Percentiles rank a stretch among this genome's conserved stretches.
Conservation (phyloP, 352 stramenopile species). For the Pythium brachiatum region DNA sequence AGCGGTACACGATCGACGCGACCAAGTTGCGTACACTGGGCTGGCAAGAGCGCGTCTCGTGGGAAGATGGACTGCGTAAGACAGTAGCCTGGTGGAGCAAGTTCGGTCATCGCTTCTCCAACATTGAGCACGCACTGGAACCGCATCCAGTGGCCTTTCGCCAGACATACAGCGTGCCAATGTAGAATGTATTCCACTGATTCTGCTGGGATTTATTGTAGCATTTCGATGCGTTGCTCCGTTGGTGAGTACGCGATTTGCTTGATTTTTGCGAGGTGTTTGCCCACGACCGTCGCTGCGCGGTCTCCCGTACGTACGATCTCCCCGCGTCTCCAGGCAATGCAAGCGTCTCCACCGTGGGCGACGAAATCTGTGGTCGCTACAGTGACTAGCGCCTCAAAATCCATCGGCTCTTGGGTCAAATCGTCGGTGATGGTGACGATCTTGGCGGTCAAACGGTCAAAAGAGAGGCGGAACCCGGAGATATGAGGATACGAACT, state of each 20-base stretch:
- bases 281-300: slow-evolving; percentile 38
- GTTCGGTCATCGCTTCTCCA: slow-evolving; percentile 72
- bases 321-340: slow-evolving; percentile 58
- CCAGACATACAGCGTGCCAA: slow-evolving; percentile 49
- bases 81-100: slow-evolving; percentile 91
- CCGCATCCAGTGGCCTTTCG: slow-evolving; percentile 77
- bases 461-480: slow-evolving; percentile 42
- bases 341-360: slow-evolving; percentile 68
- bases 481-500: slow-evolving; percentile 55
- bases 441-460: slow-evolving; percentile 24
- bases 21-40: slow-evolving; percentile 89
- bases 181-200: not conserved
- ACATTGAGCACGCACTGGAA: slow-evolving; percentile 83
- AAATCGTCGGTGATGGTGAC: slow-evolving; percentile 39
- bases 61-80: slow-evolving; percentile 89
- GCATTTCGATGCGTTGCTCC: not conserved
- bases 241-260: slow-evolving; percentile 40
- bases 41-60: slow-evolving; percentile 92
- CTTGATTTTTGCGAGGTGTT: slow-evolving; percentile 29
- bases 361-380: slow-evolving; percentile 84
- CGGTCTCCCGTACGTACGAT: slow-evolving; percentile 41
- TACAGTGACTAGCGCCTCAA: slow-evolving; percentile 48
- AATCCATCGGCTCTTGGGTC: slow-evolving; percentile 40
- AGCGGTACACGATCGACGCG: slow-evolving; percentile 96
- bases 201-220: not conserved